A percentile compares a stretch with the other conserved stretches of the same genome.
Evolutionary conservation across 768 basidiomycete genomes (phyloP).

Genomic region (Amanita rubescens): DNA sequence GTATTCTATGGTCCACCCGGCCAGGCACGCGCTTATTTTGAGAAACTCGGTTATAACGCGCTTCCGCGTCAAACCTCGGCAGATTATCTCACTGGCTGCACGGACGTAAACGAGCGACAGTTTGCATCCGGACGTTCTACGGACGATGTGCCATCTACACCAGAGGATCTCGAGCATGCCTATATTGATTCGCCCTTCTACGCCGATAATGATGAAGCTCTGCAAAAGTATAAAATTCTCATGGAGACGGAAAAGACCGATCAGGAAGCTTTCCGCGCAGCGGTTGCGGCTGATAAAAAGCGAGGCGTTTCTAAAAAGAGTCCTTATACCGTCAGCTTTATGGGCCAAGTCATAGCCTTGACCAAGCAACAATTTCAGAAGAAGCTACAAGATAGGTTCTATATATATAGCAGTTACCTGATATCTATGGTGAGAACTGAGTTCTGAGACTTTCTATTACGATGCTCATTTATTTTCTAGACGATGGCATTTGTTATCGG

Average conservation of each 20-base stretch:
- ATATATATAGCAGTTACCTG: constrained; percentile 62
- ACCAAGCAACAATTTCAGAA: constrained; percentile 68
- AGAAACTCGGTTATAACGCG: constrained; percentile 61
- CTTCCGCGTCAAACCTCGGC: constrained; percentile 80
- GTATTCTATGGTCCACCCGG: constrained; percentile 73
- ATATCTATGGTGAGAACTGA: constrained; percentile 45
- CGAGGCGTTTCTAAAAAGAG: constrained; percentile 69
- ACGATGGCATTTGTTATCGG: constrained; percentile 61
- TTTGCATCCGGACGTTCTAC: constrained; percentile 57
- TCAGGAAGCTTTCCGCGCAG: constrained; percentile 70
- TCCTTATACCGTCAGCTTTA: constrained; percentile 78
- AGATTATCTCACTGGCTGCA: constrained; percentile 80
- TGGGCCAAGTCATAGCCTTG: constrained; percentile 64
- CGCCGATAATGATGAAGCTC: constrained; percentile 33
- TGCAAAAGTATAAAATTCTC: constrained; percentile 46
- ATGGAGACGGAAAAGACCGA: constrained; percentile 59
- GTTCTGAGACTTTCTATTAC: not conserved
- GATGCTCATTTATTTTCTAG: constrained; percentile 21
- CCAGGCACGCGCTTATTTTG: constrained; percentile 75
- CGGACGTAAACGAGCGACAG: constrained; percentile 81
- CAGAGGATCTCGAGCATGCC: constrained; percentile 58
- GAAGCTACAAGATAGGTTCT: constrained; percentile 70
- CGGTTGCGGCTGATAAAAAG: constrained; percentile 73
- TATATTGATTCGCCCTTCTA: constrained; percentile 46
- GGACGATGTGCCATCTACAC: constrained; percentile 55